Evolutionary conservation across 1,139 yeast species (phyloP), one percentile per base, ranked within the genome.

Genomic region (Candida sojae): DNA sequence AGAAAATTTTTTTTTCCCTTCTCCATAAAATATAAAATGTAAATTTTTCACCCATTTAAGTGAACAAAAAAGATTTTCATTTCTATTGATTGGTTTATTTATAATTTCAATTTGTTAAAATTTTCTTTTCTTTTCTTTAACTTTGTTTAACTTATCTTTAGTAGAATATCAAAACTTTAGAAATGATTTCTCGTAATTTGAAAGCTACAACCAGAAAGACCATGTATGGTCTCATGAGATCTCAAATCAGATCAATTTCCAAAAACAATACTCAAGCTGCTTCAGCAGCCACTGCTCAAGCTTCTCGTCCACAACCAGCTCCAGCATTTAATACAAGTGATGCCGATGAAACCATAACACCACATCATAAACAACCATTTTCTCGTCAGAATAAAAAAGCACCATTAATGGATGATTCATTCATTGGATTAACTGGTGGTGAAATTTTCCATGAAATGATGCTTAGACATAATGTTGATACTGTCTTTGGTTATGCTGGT

Each of bases 391-490:
- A 28, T 17, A 50, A 47, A 29, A 53, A 48, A 32, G 51, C 49
- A 44, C 53, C 58, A 47, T 51, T 61, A 46, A 82, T 83, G 88
- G 96, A 89, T 63, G 91, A 86, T 62, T 86, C 96, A 13, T 86
- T 92, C 62, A 89, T 93, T 53, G 99, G 99, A 10, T 81, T 91
- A 59, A 86, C 96, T 17, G 99, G 99, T 56, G 99, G 99, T 58
- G 96, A 93, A 72, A 91, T 93, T 55, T 93, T 93, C 73, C 97
- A 93, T 70, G 98, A 93, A 71, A 93, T 93, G 99, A 93, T 93
- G 97, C 80, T 86, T 54, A 84, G 97, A 69, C 97, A 93, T 68
- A 81, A 88, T 47, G 99, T 93, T 51, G 98, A 93, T 68, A 89
- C 97, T 53, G 83, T 91, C 47, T 92, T 90, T 68, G 97, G 97